Evolutionary conservation across 768 basidiomycete genomes (phyloP), one percentile per base, ranked within the genome.

Genomic region (Xanthoconium stramineum): DNA sequence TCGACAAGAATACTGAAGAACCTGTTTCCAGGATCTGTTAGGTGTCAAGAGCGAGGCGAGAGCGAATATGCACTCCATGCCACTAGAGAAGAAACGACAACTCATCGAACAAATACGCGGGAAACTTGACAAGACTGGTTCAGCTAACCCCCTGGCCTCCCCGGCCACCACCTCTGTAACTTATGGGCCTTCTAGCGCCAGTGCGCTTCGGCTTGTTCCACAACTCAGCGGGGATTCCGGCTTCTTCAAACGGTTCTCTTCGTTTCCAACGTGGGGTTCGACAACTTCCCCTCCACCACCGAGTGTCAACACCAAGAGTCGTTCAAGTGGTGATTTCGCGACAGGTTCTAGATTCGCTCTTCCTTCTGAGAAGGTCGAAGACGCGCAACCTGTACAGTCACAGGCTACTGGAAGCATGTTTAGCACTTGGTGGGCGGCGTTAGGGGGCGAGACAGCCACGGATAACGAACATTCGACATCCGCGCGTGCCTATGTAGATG

Each of bases 321-420:
- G 75, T 32, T 68, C 72, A 8, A 76, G 72, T 57, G 71, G 74
- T 20, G 78, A 80, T 50, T 73, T 77, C 39, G 69, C 66, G 15
- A 62, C 62, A 3, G 59, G 52, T 30, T 45, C 65, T 24, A 51
- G 61, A 49, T 65, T 28, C 65, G 65, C 52, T 64, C 58, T 14
- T 68, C 70, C 39, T 58, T 56, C 33, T 1, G 68, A 76, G 46
- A 76, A 68, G 44, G 47, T 61, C 1, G 63, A 58, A 6, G 78
- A 36, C 20, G 56, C 62, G 28, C 72, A 73, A 49, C 74, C 75
- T 11, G 65, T 84, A 29, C 83, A 81, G 51, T 79, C 86, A 14
- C 91, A 93, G 65, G 77, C 63, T 15, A 91, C 91, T 3, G 91
- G 92, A 10, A 81, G 89, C 12, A 72, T 89, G 35, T 93, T 89